Evolutionary conservation across 306 rosid species (phyloP).

Genomic region (Trifolium subterraneum): DNA sequence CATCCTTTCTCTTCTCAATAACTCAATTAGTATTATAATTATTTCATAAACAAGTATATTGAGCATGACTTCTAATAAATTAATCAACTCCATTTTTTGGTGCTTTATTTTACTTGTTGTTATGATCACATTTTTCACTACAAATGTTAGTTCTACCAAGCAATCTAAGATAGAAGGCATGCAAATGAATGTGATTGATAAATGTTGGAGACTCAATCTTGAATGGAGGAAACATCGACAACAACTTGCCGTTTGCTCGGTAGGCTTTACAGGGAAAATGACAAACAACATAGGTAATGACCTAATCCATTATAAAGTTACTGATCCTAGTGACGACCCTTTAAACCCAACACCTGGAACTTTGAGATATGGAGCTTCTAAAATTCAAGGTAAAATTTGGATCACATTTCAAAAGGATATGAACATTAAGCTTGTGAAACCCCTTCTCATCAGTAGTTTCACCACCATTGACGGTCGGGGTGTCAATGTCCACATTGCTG

Average conservation of each 20-base stretch:
- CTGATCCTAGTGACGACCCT: conserved; percentile 33
- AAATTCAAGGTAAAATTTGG: conserved; percentile 36
- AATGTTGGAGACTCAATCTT: conserved; percentile 40
- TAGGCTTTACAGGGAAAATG: conserved; percentile 46
- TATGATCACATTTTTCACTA: not conserved
- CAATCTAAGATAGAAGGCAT: conserved; percentile 13
- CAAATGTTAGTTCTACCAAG: conserved; percentile 10
- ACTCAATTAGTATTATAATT: not conserved
- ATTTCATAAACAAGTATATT: not conserved
- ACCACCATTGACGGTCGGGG: conserved; percentile 45
- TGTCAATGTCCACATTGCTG: conserved; percentile 29
- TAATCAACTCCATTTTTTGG: not conserved
- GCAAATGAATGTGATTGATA: conserved; percentile 40
- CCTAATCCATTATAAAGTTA: conserved; percentile 36
- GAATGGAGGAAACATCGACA: conserved; percentile 35
- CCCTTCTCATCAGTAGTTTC: conserved; percentile 43
- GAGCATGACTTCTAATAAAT: conserved; percentile 25
- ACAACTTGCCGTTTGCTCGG: conserved; percentile 36
- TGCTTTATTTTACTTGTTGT: not conserved
- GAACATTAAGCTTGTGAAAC: conserved; percentile 35
- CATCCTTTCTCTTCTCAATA: not conserved
- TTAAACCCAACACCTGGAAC: conserved; percentile 40
- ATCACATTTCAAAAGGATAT: conserved; percentile 47
- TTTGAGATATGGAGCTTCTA: conserved; percentile 42
- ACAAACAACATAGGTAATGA: conserved; percentile 37